phyloP scores from a whole-genome alignment of 2,329 filamentous ascomycete genomes.

The Trichoderma citrinoviride region DNA sequence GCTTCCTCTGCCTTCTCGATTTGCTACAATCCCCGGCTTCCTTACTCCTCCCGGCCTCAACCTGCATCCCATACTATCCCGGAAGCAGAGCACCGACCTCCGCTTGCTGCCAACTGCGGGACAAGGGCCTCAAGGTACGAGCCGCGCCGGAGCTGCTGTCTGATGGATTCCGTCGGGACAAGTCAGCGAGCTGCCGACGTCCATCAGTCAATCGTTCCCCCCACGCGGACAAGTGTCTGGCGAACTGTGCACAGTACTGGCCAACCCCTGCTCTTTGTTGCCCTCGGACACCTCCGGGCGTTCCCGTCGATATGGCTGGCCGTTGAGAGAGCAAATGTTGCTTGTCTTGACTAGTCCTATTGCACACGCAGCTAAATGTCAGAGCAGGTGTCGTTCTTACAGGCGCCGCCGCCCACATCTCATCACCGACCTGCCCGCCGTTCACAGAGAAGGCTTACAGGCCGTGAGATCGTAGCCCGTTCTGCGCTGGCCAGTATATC shows the following conservation, averaged over 20 bases:
- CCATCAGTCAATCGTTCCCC: constrained; percentile 20
- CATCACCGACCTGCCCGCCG: constrained; percentile 6
- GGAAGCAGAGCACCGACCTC: constrained; percentile 20
- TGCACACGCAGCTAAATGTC: constrained; percentile 14
- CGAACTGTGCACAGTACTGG: not conserved
- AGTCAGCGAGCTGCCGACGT: constrained; percentile 16
- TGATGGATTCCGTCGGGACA: constrained; percentile 6
- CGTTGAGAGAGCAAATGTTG: not conserved
- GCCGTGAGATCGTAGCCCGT: constrained; percentile 9
- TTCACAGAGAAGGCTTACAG: not conserved
- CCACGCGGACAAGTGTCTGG: constrained; percentile 20
- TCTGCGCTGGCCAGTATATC: constrained; percentile 9
- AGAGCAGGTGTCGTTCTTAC: constrained; percentile 11
- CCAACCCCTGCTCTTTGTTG: not conserved
- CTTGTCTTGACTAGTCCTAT: not conserved
- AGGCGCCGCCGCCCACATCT: constrained; percentile 4
- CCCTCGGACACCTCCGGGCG: constrained; percentile 2
- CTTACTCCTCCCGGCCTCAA: constrained; percentile 16
- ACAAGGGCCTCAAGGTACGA: constrained; percentile 17
- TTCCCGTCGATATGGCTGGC: constrained; percentile 7
- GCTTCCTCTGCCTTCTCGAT: not conserved
- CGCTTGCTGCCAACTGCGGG: constrained; percentile 11
- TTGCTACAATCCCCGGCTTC: constrained; percentile 2
- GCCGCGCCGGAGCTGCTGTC: constrained; percentile 18
- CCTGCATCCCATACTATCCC: constrained; percentile 18